Conservation (phyloP, 805 yeast genomes). For the Lachancea sp. region DNA sequence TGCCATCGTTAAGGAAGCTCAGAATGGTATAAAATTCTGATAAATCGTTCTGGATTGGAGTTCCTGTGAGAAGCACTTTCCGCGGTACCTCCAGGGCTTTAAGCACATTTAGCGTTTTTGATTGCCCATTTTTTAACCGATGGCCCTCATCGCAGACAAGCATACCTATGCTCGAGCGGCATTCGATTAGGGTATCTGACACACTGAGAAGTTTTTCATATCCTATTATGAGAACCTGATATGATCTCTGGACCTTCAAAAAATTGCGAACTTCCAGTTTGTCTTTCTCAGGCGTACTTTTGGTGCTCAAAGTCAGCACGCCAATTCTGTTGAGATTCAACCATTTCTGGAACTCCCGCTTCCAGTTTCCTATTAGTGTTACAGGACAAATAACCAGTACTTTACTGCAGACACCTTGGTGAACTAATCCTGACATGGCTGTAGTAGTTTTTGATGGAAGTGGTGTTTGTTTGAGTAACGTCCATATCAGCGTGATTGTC, state of each 20-base stretch:
- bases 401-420: slow-evolving; percentile 41
- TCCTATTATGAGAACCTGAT: slow-evolving; percentile 79
- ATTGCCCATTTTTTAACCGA: slow-evolving; percentile 66
- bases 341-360: slow-evolving; percentile 85
- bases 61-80: slow-evolving; percentile 72
- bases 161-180: slow-evolving; percentile 47
- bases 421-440: slow-evolving; percentile 31
- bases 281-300: slow-evolving; percentile 46
- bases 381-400: slow-evolving; percentile 87
- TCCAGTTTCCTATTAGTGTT: slow-evolving; percentile 83
- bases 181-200: slow-evolving; percentile 42
- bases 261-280: slow-evolving; percentile 53
- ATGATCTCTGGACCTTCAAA: slow-evolving; percentile 55
- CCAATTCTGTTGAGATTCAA: slow-evolving; percentile 58
- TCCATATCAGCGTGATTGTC: slow-evolving; percentile 81
- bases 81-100: slow-evolving; percentile 47
- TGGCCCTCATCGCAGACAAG: slow-evolving; percentile 96
- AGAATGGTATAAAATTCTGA: slow-evolving; percentile 74
- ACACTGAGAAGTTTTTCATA: slow-evolving; percentile 71
- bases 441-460: slow-evolving; percentile 30
- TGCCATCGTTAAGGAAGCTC: slow-evolving; percentile 79
- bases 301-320: slow-evolving; percentile 52
- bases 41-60: slow-evolving; percentile 91
- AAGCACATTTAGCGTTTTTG: slow-evolving; percentile 63
- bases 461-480: slow-evolving; percentile 65